Percentiles rank a stretch among this genome's conserved stretches.
Conservation (phyloP, 441 rosid species). For the Gossypium lobatum region DNA sequence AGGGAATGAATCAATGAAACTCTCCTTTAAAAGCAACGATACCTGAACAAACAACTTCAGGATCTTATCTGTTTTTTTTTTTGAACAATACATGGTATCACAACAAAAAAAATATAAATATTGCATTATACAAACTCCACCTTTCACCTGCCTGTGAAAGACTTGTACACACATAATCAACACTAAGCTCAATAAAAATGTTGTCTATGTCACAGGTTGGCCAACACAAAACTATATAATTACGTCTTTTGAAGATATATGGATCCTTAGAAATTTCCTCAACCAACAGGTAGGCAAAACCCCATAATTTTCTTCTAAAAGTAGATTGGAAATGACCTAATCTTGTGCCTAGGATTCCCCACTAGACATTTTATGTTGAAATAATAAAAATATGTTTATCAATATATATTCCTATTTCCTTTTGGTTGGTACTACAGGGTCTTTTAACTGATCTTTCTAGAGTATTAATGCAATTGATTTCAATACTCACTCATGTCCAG, state of each 20-base stretch:
- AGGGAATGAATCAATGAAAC: conserved; percentile 65
- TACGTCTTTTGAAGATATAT: background rate
- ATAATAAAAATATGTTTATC: background rate
- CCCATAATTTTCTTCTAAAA: background rate
- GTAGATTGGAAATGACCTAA: background rate
- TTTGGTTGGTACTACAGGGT: background rate
- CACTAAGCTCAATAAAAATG: background rate
- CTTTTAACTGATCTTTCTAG: background rate
- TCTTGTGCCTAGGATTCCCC: background rate
- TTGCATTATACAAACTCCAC: background rate
- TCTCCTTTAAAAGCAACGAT: conserved; percentile 69
- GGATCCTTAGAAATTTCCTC: background rate
- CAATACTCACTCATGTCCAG: background rate
- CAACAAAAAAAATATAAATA: background rate
- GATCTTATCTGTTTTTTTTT: conserved; percentile 1
- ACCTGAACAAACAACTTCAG: conserved; percentile 32
- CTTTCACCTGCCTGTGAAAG: background rate
- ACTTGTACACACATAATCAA: background rate
- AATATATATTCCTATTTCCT: background rate
- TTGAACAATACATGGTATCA: background rate
- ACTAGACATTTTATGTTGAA: background rate
- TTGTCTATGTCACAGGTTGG: background rate
- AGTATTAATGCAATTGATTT: background rate
- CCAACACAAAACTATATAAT: background rate
- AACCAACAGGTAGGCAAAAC: background rate